phyloP scores from a whole-genome alignment of 2,329 filamentous ascomycete genomes.

The Trichoderma pleuroti region DNA sequence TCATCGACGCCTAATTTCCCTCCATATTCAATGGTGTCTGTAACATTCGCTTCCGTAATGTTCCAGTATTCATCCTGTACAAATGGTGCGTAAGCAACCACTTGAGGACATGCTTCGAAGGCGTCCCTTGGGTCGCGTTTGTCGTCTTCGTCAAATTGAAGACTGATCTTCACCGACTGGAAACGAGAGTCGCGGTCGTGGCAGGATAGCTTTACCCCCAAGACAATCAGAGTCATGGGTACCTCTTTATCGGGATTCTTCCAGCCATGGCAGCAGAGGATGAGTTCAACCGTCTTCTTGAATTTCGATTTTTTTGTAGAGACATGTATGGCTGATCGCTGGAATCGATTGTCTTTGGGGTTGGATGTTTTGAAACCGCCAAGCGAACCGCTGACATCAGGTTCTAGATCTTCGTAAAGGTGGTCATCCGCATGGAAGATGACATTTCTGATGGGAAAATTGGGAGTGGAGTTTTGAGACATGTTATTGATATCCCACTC shows the following conservation, averaged over 20 bases:
- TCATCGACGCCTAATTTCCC: background rate
- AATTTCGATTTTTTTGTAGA: background rate
- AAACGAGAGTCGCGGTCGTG: background rate
- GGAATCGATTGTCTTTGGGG: background rate
- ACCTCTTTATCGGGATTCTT: background rate
- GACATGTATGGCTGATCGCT: background rate
- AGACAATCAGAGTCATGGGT: background rate
- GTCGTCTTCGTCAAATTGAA: background rate
- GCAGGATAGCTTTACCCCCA: background rate
- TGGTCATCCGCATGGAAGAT: background rate
- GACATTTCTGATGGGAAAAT: background rate
- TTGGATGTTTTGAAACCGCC: background rate
- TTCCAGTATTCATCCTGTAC: background rate
- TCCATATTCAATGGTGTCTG: background rate
- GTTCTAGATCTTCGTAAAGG: background rate
- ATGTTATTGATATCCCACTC: background rate
- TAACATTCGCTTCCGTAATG: rapidly evolving
- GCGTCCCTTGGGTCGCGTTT: background rate
- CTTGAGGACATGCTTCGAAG: background rate
- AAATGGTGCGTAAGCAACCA: background rate
- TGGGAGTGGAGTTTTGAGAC: background rate
- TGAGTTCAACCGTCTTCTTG: background rate
- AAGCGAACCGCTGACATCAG: background rate
- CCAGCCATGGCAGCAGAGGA: background rate
- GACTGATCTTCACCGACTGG: background rate